Evolutionary conservation across 1,284 basidiomycete species (phyloP).

Genomic region (Schizopora paradoxa): DNA sequence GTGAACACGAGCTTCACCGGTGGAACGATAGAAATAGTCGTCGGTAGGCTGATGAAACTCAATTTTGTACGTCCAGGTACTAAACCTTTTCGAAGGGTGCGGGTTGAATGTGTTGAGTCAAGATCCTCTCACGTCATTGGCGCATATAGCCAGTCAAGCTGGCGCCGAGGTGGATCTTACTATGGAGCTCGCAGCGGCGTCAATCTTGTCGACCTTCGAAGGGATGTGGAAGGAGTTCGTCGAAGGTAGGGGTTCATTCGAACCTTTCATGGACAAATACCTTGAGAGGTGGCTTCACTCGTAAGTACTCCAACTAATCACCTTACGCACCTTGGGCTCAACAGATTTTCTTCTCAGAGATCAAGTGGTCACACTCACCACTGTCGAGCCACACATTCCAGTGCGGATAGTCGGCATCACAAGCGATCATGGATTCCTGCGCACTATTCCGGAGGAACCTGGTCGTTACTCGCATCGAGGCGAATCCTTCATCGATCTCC

Average conservation of each 20-base stretch:
- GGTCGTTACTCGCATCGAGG: constrained; percentile 8
- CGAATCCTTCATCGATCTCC: constrained; percentile 48
- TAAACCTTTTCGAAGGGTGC: constrained; percentile 52
- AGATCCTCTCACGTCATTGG: constrained; percentile 79
- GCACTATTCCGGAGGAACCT: constrained; percentile 62
- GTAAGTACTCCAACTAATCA: constrained; percentile 44
- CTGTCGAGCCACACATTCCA: constrained; percentile 59
- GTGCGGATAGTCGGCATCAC: constrained; percentile 88
- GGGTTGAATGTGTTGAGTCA: constrained; percentile 87
- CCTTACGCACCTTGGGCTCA: neutral
- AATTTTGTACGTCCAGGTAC: neutral
- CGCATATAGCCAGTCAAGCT: constrained; percentile 52
- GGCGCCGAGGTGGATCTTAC: constrained; percentile 39
- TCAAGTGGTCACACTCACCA: constrained; percentile 80
- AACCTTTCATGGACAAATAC: constrained; percentile 76
- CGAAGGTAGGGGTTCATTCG: constrained; percentile 59
- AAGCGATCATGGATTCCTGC: constrained; percentile 79
- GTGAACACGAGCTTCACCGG: constrained; percentile 84
- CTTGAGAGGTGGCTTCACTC: constrained; percentile 83
- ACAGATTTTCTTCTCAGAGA: constrained; percentile 45
- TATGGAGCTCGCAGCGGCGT: constrained; percentile 74
- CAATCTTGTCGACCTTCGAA: constrained; percentile 77
- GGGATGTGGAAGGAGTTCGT: constrained; percentile 74
- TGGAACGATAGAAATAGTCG: constrained; percentile 70
- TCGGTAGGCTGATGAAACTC: constrained; percentile 50